Percentiles rank a stretch among this genome's conserved stretches.
phyloP scores from a whole-genome alignment of 2,329 filamentous ascomycete genomes.

The Aspergillus uvarum region DNA sequence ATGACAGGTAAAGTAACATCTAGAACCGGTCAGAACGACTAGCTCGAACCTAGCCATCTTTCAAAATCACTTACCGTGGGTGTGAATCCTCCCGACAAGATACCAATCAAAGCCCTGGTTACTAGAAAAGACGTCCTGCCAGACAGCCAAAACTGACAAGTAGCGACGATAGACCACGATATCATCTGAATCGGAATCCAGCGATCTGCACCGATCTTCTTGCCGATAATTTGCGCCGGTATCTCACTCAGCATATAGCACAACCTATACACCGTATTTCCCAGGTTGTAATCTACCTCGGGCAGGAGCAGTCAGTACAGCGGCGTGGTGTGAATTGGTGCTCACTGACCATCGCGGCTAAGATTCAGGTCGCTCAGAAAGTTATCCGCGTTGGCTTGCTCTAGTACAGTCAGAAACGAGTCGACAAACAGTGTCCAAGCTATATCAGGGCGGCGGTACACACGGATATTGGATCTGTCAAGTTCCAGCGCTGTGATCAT shows the following conservation, averaged over 20 bases:
- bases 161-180: slow-evolving; percentile 36
- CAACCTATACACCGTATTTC: slow-evolving; percentile 56
- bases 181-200: slow-evolving; percentile 58
- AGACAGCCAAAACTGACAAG: slow-evolving; percentile 47
- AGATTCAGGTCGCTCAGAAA: slow-evolving; percentile 46
- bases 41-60: background rate
- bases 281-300: slow-evolving; percentile 35
- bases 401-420: slow-evolving; percentile 10
- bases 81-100: slow-evolving; percentile 50
- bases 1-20: slow-evolving; percentile 58
- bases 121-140: slow-evolving; percentile 44
- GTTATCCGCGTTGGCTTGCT: slow-evolving; percentile 58
- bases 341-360: slow-evolving; percentile 23
- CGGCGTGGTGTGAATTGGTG: background rate
- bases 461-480: slow-evolving; percentile 54
- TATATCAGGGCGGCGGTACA: slow-evolving; percentile 35
- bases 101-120: slow-evolving; percentile 45
- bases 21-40: background rate
- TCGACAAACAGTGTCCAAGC: slow-evolving; percentile 46
- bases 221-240: slow-evolving; percentile 57
- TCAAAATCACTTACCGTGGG: slow-evolving; percentile 25
- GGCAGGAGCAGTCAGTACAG: background rate
- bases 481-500: slow-evolving; percentile 63
- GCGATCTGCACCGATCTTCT: slow-evolving; percentile 55
- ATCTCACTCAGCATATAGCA: slow-evolving; percentile 55